Evolutionary conservation across 331 rosid species (phyloP).

Genomic region (Erythrophleum ivorense): DNA sequence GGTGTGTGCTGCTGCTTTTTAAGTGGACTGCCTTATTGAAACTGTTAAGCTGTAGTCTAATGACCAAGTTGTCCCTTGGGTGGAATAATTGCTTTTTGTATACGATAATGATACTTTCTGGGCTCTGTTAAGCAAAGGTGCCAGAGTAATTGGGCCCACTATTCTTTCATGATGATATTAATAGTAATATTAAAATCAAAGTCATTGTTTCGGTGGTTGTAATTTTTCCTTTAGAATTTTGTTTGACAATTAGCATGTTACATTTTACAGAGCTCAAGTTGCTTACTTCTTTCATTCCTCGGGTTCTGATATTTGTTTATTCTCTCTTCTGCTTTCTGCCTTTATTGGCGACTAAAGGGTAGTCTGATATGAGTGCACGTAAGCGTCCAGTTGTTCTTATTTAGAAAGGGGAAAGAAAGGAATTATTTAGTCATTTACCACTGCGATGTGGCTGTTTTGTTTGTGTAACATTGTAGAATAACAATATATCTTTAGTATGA

Average conservation of each 20-base stretch:
- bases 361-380: neutral
- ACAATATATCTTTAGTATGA: neutral
- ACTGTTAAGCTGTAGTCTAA: neutral
- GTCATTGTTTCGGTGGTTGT: neutral
- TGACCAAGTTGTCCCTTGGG: conserved; percentile 44
- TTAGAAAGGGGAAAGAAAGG: neutral
- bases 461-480: neutral
- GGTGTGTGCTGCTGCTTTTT: neutral
- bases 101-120: neutral
- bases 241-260: neutral
- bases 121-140: neutral
- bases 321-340: conserved; percentile 1
- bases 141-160: conserved; percentile 1
- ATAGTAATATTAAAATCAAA: neutral
- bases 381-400: neutral
- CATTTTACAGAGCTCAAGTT: neutral
- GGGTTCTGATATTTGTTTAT: neutral
- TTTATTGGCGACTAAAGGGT: neutral
- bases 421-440: neutral
- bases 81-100: neutral
- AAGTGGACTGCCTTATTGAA: neutral
- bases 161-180: neutral
- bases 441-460: conserved; percentile 7
- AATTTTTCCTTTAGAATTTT: neutral
- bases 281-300: conserved; percentile 3